phyloP scores from a whole-genome alignment of 192 early-diverging fungal genomes.

The Mortierella hygrophila region DNA sequence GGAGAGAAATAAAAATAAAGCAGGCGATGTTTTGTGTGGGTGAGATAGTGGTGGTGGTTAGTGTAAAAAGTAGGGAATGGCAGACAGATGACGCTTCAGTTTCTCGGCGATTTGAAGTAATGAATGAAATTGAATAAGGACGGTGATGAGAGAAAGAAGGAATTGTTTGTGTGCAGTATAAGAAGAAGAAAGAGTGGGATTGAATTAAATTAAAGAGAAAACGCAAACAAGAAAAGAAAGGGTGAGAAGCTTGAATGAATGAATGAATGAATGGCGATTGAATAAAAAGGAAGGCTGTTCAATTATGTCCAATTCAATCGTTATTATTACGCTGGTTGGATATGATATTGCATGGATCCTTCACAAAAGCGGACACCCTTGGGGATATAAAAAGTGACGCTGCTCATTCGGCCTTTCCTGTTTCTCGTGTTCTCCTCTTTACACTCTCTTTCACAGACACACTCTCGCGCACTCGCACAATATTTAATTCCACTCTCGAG shows the following conservation, averaged over 20 bases:
- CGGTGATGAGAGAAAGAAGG: too few species aligned
- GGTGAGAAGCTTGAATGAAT: neutral
- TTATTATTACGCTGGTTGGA: neutral
- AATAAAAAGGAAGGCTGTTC: neutral
- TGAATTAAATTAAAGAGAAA: neutral
- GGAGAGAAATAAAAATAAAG: neutral
- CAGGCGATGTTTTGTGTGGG: neutral
- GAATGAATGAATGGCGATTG: neutral
- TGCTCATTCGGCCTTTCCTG: neutral
- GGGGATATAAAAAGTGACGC: neutral
- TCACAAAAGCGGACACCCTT: neutral
- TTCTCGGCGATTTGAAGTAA: constrained; percentile 14
- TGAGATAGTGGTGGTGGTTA: too few species aligned
- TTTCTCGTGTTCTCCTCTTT: neutral
- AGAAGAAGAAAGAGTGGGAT: neutral
- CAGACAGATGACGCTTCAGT: neutral
- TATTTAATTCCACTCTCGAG: neutral
- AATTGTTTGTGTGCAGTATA: neutral
- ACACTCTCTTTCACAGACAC: neutral
- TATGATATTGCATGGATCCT: neutral
- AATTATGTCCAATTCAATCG: neutral
- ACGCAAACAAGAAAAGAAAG: neutral
- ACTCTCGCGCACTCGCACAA: neutral
- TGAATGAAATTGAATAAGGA: constrained; percentile 20
- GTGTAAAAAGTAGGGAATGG: neutral